Conservation (phyloP, 1,139 yeast genomes). For the Lodderomyces jiufengensis region DNA sequence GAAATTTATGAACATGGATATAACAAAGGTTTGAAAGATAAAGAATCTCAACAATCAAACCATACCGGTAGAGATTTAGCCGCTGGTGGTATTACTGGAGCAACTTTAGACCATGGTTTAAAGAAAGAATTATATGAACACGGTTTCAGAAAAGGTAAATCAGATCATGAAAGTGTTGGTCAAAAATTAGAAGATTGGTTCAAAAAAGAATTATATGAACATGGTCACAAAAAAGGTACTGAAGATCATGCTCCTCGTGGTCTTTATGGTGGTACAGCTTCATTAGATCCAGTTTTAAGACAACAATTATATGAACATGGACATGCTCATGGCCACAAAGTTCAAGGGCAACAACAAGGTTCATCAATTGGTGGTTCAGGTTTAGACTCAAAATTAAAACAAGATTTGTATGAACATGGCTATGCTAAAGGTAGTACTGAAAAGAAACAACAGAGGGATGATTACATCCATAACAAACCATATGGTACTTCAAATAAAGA, state of each 20-base stretch:
- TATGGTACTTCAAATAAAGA: constrained; percentile 9
- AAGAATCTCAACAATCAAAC: too few species aligned
- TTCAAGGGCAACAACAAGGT: not conserved
- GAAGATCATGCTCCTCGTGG: constrained; percentile 3
- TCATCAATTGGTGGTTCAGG: not conserved
- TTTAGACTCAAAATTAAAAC: constrained; percentile 8
- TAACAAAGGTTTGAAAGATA: constrained; percentile 5
- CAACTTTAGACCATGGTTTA: constrained; percentile 5
- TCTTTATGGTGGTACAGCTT: constrained; percentile 5
- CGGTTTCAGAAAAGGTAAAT: constrained; percentile 7
- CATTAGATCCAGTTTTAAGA: constrained; percentile 2
- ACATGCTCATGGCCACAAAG: constrained; percentile 5
- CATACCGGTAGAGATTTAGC: too few species aligned
- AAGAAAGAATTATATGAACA: constrained; percentile 6
- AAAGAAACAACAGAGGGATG: constrained; percentile 9
- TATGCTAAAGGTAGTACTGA: constrained; percentile 12
- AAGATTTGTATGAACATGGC: constrained; percentile 13
- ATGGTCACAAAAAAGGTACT: constrained; percentile 10
- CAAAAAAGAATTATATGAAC: constrained; percentile 9
- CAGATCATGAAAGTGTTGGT: constrained; percentile 1
- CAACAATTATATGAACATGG: constrained; percentile 10
- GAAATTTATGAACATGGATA: constrained; percentile 8
- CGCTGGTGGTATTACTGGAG: constrained; percentile 5
- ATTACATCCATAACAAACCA: constrained; percentile 1
- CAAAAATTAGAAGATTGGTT: constrained; percentile 5